Percentiles rank a stretch among this genome's conserved stretches.
Conservation (phyloP, 257 asterid genomes). For the Fraxinus excelsior region DNA sequence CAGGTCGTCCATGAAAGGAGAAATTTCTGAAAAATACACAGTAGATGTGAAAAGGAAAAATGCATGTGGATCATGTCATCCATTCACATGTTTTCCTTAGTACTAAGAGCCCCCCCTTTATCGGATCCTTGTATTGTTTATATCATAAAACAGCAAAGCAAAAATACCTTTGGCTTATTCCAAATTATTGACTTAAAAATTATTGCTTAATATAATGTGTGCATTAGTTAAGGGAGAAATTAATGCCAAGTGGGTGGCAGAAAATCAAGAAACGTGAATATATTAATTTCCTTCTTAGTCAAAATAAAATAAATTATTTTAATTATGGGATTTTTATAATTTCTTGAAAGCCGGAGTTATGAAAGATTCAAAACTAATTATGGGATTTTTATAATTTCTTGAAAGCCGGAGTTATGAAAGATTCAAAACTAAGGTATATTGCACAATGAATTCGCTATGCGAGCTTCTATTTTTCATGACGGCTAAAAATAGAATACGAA, state of each 20-base stretch:
- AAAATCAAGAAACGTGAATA: not conserved
- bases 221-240: not conserved
- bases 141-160: conserved; percentile 1
- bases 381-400: not conserved
- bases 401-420: not conserved
- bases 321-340: not conserved
- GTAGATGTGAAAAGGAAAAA: not conserved
- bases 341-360: not conserved
- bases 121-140: not conserved
- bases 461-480: no score
- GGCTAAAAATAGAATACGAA: not conserved
- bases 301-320: no score
- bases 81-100: not conserved
- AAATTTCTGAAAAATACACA: not conserved
- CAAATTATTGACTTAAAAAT: not conserved
- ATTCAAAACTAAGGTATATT: not conserved
- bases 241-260: not conserved
- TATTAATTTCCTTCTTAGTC: no score
- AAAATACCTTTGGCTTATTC: not conserved
- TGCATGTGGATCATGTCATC: not conserved
- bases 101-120: not conserved
- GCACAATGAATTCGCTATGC: not conserved
- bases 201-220: not conserved
- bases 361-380: not conserved
- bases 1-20: not conserved